These are phyloP conservation scores for Pelagomonas calceolata DNA, from an alignment of 108 stramenopile genomes.

Conservation along the genomic window DNA sequence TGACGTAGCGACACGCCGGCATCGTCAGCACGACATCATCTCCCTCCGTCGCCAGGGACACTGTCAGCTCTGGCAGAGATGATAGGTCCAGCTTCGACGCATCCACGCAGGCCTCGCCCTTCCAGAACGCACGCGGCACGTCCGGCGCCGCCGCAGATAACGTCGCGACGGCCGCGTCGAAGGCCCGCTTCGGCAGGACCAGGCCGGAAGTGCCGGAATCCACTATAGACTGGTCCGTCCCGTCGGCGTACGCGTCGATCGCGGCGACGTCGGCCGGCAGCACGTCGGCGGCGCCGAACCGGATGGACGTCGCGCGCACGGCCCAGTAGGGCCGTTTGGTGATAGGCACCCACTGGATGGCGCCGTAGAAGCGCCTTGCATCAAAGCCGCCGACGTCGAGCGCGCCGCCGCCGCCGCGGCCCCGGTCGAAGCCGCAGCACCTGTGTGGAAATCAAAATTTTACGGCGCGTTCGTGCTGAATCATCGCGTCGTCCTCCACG, in stretches of 20 bases:
- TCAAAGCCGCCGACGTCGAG: not conserved
- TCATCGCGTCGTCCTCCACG: no score
- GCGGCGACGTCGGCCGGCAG: not conserved
- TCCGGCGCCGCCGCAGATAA: no score
- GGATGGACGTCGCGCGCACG: not conserved
- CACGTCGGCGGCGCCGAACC: not conserved
- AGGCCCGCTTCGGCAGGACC: no score
- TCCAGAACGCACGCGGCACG: not conserved
- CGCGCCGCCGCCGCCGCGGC: not conserved
- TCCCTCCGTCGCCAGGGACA: no score
- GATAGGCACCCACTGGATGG: not conserved
- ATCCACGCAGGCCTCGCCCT: not conserved
- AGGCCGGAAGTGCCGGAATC: not conserved
- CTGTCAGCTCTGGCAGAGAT: no score
- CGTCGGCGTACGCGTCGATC: not conserved
- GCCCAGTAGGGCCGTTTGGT: not conserved
- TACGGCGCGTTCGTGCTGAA: no score
- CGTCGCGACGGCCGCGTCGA: no score
- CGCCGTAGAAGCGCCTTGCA: not conserved
- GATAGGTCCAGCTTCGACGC: not conserved
- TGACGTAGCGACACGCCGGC: not conserved
- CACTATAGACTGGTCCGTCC: not conserved
- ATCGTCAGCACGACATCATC: not conserved
- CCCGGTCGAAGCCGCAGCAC: not conserved
- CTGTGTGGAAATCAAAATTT: no score